Conservation (phyloP, 2,329 filamentous ascomycete genomes). For the Microcyclospora pomicola region DNA sequence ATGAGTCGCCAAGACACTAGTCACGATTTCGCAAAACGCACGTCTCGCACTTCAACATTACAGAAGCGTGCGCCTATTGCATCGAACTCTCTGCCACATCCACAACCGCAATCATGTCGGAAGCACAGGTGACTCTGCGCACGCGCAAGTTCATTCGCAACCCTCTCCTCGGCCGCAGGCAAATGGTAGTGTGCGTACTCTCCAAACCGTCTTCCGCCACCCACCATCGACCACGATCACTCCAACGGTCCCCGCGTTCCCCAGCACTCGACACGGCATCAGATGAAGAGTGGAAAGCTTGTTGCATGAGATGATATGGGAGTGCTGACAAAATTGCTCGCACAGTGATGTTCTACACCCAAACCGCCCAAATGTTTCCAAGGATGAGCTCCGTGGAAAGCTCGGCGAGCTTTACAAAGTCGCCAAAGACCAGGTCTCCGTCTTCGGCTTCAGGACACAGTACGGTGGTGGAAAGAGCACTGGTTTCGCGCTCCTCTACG, state of each 20-base stretch:
- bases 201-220: conserved; percentile 1
- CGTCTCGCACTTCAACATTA: conserved; percentile 1
- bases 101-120: conserved; percentile 67
- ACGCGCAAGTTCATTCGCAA: conserved; percentile 99
- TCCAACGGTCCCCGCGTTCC: background rate
- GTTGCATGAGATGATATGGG: no score
- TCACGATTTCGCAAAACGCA: background rate
- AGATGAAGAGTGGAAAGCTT: background rate
- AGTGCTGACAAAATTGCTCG: conserved; percentile 9
- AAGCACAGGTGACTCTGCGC: conserved; percentile 49
- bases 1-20: background rate
- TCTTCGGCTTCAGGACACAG: conserved; percentile 97
- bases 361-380: conserved; percentile 94
- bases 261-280: conserved; percentile 1
- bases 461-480: conserved; percentile 99
- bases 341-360: conserved; percentile 97
- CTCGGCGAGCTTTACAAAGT: conserved; percentile 95
- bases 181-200: conserved; percentile 80
- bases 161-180: conserved; percentile 94
- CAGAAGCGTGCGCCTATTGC: background rate
- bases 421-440: conserved; percentile 91
- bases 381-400: conserved; percentile 95
- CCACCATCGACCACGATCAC: conserved; percentile 1
- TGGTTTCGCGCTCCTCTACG: conserved; percentile 97
- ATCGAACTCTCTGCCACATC: conserved; percentile 6